Base-by-base conservation (phyloP, 306 rosid species). In the Bauhinia variegata region DNA sequence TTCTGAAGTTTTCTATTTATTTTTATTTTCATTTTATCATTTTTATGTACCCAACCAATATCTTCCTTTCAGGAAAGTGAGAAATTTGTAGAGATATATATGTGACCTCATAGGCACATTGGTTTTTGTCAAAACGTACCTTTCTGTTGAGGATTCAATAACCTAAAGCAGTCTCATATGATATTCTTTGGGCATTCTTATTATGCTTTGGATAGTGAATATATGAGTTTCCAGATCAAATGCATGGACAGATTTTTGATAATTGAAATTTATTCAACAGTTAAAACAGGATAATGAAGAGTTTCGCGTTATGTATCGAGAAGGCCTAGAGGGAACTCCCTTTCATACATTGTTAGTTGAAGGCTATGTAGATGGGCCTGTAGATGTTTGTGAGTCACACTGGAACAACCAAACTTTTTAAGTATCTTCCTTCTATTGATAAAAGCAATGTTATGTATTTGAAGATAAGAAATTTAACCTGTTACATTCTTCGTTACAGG, bases 271-370 rank as follows among this genome's bases (percentile, higher is more conserved):
- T 30, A 75, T 69, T 71, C 74, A 61, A 59, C 93, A 95, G 99
- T 73, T 86, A 65, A 95, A 90, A 78, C 97, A 95, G 37, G 99
- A 90, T n/a, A 87, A 71, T 15, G 99, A 90, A 64, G 96, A 88
- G 55, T 90, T 80, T 38, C 96, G 99, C 12, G 97, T 95, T 13
- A 95, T 95, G 99, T 95, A 90, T 78, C 86, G 89, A 8, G 96
- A 88, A 78, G 99, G 97, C 60, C 86, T 80, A 14, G 65, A 82
- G 74, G 99, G 97, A 75, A 80, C 86, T 78, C 97, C 99, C 3
- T 88, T 73, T 78, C 97, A 95, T 79, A 76, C 92, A 6, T 77
- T 95, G 82, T 88, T 95, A 48, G 95, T 74, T 60, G 99, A 95
- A 82, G 99, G 99, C 78, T 95, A 82, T 64, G 80, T 90, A 64